Evolutionary conservation across 371 early-diverging fungal species (phyloP).

Genomic region (Apophysomyces trapeziformis): DNA sequence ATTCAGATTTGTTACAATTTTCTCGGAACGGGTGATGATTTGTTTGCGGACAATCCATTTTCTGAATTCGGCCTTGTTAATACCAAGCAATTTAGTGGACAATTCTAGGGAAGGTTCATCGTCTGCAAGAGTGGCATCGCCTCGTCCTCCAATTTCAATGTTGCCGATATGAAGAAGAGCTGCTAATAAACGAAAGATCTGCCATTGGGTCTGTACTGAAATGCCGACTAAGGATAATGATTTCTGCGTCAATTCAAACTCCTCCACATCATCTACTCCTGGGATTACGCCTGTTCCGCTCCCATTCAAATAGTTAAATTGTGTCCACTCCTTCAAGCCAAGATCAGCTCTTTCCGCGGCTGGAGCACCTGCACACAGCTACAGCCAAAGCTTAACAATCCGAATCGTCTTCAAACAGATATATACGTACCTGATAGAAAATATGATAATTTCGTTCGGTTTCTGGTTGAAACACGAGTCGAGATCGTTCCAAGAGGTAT

Average conservation of each 20-base stretch:
- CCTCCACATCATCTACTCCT: constrained; percentile 89
- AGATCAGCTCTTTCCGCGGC: constrained; percentile 77
- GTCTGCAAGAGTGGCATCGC: constrained; percentile 75
- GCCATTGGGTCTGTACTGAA: constrained; percentile 74
- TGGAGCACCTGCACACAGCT: constrained; percentile 88
- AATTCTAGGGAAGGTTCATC: constrained; percentile 70
- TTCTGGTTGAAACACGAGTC: constrained; percentile 94
- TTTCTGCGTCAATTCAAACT: constrained; percentile 84
- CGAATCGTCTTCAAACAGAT: neutral
- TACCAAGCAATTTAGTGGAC: constrained; percentile 74
- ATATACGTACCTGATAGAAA: constrained; percentile 83
- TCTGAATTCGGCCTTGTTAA: constrained; percentile 75
- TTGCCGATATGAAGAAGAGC: constrained; percentile 94
- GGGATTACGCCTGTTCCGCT: constrained; percentile 80
- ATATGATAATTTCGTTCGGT: constrained; percentile 99
- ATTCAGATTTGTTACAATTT: constrained; percentile 79
- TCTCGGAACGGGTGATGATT: constrained; percentile 87
- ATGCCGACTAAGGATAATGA: constrained; percentile 88
- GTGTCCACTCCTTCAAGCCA: constrained; percentile 70
- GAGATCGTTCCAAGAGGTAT: constrained; percentile 96
- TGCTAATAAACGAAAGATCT: constrained; percentile 87
- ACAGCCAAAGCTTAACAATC: constrained; percentile 1
- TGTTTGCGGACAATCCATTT: constrained; percentile 93
- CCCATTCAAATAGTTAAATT: constrained; percentile 87
- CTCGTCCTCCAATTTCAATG: constrained; percentile 78